Evolutionary conservation across 192 early-diverging fungal species (phyloP), one percentile per base, ranked within the genome.

Genomic region (Funneliformis mosseae): DNA sequence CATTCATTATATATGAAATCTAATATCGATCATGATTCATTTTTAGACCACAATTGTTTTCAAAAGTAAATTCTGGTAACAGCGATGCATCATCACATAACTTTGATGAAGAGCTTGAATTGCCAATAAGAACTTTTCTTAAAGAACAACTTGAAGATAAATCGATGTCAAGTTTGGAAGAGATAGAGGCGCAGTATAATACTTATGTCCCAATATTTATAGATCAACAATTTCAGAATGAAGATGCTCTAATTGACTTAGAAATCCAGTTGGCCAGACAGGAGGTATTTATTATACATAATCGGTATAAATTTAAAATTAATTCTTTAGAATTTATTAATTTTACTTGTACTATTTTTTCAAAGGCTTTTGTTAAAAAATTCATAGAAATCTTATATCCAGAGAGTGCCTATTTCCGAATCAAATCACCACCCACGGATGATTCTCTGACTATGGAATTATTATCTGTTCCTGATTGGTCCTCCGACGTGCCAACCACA

Each of bases 341-440:
- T 61, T 76, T 4, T 74, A 18, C 10, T 11, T 21, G 63, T 77
- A 64, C 25, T 16, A 25, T 43, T n/a, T 46, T 16, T 39, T 46
- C 12, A 46, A 71, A 79, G 78, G 23, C n/a, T 61, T 79, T 79
- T 25, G 78, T 79, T n/a, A 46, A 79, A 60, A 69, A 71, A 71
- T 79, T 79, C 71, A 45, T 79, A 27, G 55, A 55, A 38, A 60
- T 71, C n/a, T 79, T 79, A 62, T 79, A 79, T 71, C 77, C 75
- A n/a, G 79, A 84, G 46, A 60, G 67, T 61, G 63, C 79, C 21
- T 74, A 71, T 27, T 63, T 64, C 7, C 81, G 75, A 38, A 76
- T 62, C 2, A 6, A 33, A 66, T 68, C 59, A 25, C 62, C 67
- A 55, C n/a, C 55, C 25, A 67, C 69, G 14, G 73, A 80, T 5